phyloP scores from a whole-genome alignment of 352 stramenopile species.

The Phytophthora brassicae region DNA sequence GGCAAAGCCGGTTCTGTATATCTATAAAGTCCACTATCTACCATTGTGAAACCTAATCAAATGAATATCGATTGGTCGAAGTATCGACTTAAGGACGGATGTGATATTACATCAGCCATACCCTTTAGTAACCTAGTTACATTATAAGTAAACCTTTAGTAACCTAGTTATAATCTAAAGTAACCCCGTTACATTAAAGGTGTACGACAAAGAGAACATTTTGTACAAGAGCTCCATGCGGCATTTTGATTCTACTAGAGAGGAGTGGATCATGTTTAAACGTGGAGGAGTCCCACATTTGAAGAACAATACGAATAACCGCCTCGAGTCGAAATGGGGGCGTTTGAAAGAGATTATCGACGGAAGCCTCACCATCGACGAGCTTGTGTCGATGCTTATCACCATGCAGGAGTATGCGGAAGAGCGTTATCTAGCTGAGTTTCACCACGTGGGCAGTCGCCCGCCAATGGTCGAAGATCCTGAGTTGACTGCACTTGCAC shows the following conservation, averaged over 20 bases:
- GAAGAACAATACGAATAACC: neutral
- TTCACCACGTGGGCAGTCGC: neutral
- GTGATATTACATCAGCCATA: too few species aligned
- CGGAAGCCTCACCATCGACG: neutral
- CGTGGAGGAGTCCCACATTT: neutral
- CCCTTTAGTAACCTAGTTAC: too few species aligned
- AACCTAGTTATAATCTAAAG: too few species aligned
- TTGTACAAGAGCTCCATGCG: conserved; percentile 9
- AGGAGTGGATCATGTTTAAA: conserved; percentile 1
- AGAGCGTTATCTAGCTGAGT: neutral
- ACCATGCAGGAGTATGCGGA: neutral
- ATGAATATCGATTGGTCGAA: too few species aligned
- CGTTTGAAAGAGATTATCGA: neutral
- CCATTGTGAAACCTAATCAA: too few species aligned
- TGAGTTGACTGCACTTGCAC: neutral
- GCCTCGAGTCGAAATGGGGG: neutral
- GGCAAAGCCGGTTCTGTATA: too few species aligned
- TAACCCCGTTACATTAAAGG: too few species aligned
- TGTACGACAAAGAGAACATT: neutral
- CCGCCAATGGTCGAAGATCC: neutral
- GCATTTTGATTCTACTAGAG: conserved; percentile 7
- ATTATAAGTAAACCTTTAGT: too few species aligned
- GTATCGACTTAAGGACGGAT: too few species aligned
- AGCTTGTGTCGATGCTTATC: neutral
- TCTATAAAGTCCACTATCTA: too few species aligned